These are phyloP conservation scores for Suhomyces chickasaworum DNA, from an alignment of 1,139 yeast genomes.

Conservation along the genomic window DNA sequence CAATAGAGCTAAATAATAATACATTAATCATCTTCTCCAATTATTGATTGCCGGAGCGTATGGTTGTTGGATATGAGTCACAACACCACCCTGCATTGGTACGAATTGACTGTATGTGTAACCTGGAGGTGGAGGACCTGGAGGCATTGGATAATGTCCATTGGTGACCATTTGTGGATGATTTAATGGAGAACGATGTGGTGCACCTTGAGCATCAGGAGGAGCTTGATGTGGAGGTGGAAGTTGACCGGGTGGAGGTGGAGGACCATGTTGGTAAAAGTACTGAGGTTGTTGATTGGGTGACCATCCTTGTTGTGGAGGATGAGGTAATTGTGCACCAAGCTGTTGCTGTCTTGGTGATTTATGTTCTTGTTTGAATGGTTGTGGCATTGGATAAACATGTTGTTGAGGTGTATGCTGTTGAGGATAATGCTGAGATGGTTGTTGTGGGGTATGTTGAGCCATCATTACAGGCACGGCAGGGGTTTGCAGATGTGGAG, in stretches of 20 bases:
- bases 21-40: slow-evolving; percentile 31
- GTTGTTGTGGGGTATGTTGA: slow-evolving; percentile 20
- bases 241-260: slow-evolving; percentile 22
- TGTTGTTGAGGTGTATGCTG: slow-evolving; percentile 18
- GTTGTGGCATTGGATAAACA: slow-evolving; percentile 23
- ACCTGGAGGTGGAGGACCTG: slow-evolving; percentile 34
- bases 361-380: slow-evolving; percentile 23
- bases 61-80: slow-evolving; percentile 29
- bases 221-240: slow-evolving; percentile 15
- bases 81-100: slow-evolving; percentile 37
- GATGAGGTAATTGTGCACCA: slow-evolving; percentile 28
- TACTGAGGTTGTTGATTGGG: slow-evolving; percentile 29
- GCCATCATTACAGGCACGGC: slow-evolving; percentile 16
- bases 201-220: slow-evolving; percentile 12
- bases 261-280: slow-evolving; percentile 24
- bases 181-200: slow-evolving; percentile 26
- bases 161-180: slow-evolving; percentile 27
- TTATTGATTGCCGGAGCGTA: slow-evolving; percentile 30
- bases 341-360: slow-evolving; percentile 23
- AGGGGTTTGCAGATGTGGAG: slow-evolving; percentile 18
- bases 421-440: slow-evolving; percentile 17
- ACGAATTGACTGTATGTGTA: slow-evolving; percentile 40
- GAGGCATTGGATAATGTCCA: slow-evolving; percentile 26
- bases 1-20: slow-evolving; percentile 2
- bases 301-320: slow-evolving; percentile 30